Conservation (phyloP, 371 early-diverging fungal species). For the Gilbertella persicaria region DNA sequence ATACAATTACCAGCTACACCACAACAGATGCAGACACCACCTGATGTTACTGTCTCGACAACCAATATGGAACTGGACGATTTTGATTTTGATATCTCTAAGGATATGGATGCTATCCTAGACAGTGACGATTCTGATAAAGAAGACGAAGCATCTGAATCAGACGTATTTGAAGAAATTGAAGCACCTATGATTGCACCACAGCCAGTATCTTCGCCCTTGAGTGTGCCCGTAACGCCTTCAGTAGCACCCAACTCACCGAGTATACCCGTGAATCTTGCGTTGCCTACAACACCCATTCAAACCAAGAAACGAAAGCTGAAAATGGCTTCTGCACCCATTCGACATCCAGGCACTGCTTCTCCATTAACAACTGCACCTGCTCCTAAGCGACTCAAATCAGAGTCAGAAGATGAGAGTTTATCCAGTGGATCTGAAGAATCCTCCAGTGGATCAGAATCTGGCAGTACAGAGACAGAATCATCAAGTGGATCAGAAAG, state of each 20-base stretch:
- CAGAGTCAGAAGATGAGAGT: not conserved
- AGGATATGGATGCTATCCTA: conserved; percentile 26
- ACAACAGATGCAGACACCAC: conserved; percentile 7
- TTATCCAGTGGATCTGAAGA: conserved; percentile 13
- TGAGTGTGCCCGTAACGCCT: conserved; percentile 13
- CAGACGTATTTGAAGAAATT: conserved; percentile 23
- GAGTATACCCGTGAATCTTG: conserved; percentile 11
- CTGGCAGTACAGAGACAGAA: conserved; percentile 5
- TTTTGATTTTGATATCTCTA: conserved; percentile 21
- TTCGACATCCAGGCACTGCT: conserved; percentile 21
- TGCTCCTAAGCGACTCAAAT: conserved; percentile 1
- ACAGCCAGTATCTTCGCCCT: conserved; percentile 4
- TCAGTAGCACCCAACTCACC: conserved; percentile 13
- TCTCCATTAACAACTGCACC: conserved; percentile 2
- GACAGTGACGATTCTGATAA: conserved; percentile 19
- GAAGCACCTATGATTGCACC: conserved; percentile 6
- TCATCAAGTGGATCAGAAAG: conserved; percentile 19
- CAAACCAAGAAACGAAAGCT: conserved; percentile 18
- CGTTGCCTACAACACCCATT: conserved; percentile 14
- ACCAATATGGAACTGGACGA: conserved; percentile 2
- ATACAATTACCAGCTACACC: conserved; percentile 8
- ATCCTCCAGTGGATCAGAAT: conserved; percentile 15
- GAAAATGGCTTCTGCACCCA: conserved; percentile 29
- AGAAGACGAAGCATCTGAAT: conserved; percentile 13
- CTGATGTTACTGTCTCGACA: not conserved